Base-by-base conservation (phyloP, 208 protist species). In the Borovskyia barvae region DNA sequence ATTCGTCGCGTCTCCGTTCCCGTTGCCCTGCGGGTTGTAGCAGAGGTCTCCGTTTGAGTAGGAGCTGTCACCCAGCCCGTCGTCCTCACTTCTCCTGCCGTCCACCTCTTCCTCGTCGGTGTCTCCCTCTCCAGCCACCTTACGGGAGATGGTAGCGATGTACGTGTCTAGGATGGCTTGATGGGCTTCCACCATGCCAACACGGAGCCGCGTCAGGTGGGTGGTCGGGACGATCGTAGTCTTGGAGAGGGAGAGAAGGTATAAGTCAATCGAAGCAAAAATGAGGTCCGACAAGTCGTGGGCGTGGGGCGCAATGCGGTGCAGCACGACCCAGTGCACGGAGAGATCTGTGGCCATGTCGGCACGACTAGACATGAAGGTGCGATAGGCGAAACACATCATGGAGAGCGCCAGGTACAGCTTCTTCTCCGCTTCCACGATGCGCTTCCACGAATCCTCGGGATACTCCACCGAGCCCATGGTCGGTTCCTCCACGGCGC, bases 311-410 rank as follows among this genome's bases (percentile, higher is more conserved):
- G 85, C 75, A 50, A 95, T 95, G 60, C 86, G 89, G 29, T 90
- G 82, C 40, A 95, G 73, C 49, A 93, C 82, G 25, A 95, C 89
- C 89, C 89, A 95, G 72, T 95, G 89, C 33, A 95, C 83, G 25
- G 81, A 90, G 22, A 92, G 48, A 41, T 82, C 82, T 11, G 62
- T 67, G 26, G 47, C 63, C 20, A 67, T 28, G 71, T 82, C 81
- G 15, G 77, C 76, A 37, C 80, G 66, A 47, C 82, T 92, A 36
- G 85, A 85, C 86, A 93, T 93, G 65, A 95, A 95, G 24, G 72
- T 84, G 42, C 75, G 69, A 62, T 93, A 95, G 28, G 89, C 89
- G 48, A 80, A 92, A 15, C 82, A 69, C 89, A 95, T 92, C 83
- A 95, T 92, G 2, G 80, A 86, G 33, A 93, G 59, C 41, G 80